Base-by-base conservation (phyloP, 2,329 filamentous ascomycete genomes). In the Pyrenochaeta sp. region DNA sequence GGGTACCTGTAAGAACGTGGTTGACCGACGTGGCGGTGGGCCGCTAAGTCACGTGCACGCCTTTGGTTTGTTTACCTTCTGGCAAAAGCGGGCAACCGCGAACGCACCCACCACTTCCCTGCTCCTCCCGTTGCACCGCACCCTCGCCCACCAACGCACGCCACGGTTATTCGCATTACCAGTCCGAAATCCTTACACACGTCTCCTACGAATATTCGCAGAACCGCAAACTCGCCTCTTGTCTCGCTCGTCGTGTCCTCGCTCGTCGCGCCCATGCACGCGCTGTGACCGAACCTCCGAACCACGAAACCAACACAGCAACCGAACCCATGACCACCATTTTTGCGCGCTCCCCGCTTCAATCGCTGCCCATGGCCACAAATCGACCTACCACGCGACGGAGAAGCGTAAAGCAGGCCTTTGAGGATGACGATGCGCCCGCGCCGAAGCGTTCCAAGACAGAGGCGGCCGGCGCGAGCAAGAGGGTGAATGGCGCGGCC, bases 341-440 rank as follows among this genome's bases (percentile, higher is more conserved):
- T 44, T 58, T 66, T 51, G 63, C 58, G 53, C 62, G 68, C 56
- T 66, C 64, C 20, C 77, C 77, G 46, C 63, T 79, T 49, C 71
- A 75, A 68, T 60, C 67, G 21, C 71, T 79, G 53, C 72, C 68
- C 51, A 80, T 79, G 77, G 74, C 75, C 48, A 67, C 72, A 56
- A 76, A 76, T 38, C 65, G 69, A 46, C 57, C 64, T 32, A 71
- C 63, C 30, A 69, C 71, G 63, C 75, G 76, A 68, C 68, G 77
- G 60, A 67, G 73, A 58, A 79, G 76, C 55, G 74, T 72, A 55
- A 71, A 74, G 39, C 67, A 71, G 35, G 73, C 74, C 30, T 69
- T 72, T 31, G 74, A 74, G 6, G 71, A 72, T 5, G 74, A 76
- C 20, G 74, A 73, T 62, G 74, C 72, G 58, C 74, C 73, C 9